phyloP scores from a whole-genome alignment of 257 asterid genomes.

The Primulina tabacum region DNA sequence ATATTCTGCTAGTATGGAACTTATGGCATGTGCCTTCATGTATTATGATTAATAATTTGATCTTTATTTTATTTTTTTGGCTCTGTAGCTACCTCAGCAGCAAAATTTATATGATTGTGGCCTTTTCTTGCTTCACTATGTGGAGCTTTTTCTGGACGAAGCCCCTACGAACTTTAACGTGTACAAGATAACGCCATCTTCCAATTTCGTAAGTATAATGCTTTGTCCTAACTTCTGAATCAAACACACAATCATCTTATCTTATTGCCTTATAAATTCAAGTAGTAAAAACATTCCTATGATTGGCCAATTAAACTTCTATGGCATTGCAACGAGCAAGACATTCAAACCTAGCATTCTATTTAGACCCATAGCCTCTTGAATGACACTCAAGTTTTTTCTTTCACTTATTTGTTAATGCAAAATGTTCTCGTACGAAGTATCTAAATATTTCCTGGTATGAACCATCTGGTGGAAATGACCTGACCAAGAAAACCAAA shows the following conservation, averaged over 20 bases:
- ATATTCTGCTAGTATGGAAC: slow-evolving; percentile 11
- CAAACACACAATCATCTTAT: slow-evolving; percentile 10
- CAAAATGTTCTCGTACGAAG: not conserved
- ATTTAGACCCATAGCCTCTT: not conserved
- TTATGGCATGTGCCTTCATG: slow-evolving; percentile 16
- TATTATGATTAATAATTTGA: slow-evolving; percentile 18
- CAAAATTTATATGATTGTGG: slow-evolving; percentile 88
- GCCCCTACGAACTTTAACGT: slow-evolving; percentile 62
- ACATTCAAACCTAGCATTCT: not conserved
- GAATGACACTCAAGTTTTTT: not conserved
- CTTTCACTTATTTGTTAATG: slow-evolving; percentile 10
- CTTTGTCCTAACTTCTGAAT: slow-evolving; percentile 15
- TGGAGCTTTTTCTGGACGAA: slow-evolving; percentile 83
- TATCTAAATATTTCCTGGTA: not conserved
- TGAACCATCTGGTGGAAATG: not conserved
- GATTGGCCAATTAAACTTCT: not conserved
- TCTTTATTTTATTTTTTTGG: slow-evolving; percentile 27
- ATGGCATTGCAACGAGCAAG: slow-evolving; percentile 3
- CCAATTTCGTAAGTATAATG: slow-evolving; percentile 64
- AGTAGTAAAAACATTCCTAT: not conserved
- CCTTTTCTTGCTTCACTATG: slow-evolving; percentile 90
- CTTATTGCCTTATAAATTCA: slow-evolving; percentile 2
- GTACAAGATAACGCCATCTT: slow-evolving; percentile 54
- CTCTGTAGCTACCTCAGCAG: slow-evolving; percentile 90
- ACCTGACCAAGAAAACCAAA: not conserved